A percentile compares a stretch with the other conserved stretches of the same genome.
Evolutionary conservation across 1,284 basidiomycete genomes (phyloP).

Genomic region (Athelia sp.): DNA sequence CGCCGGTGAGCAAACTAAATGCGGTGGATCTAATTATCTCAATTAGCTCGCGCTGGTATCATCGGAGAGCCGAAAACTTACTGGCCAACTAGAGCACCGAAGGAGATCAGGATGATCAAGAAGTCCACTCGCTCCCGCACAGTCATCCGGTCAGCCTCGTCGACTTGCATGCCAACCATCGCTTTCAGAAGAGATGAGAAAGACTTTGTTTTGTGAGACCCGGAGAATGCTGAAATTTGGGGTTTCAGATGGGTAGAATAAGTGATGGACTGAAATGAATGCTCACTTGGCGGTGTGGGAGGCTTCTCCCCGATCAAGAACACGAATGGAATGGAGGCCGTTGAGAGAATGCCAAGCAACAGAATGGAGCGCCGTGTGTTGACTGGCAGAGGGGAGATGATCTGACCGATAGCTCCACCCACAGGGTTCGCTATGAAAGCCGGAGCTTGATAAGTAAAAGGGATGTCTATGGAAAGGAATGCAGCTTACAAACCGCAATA

Average conservation of each 20-base stretch:
- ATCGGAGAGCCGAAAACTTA: too few relatives aligned
- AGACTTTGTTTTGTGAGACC: constrained; percentile 25
- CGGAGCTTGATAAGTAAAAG: neutral
- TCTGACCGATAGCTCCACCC: constrained; percentile 30
- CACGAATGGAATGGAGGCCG: constrained; percentile 25
- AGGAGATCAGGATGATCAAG: constrained; percentile 28
- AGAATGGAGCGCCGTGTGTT: constrained; percentile 28
- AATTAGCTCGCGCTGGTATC: too few relatives aligned
- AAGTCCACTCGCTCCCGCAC: constrained; percentile 37
- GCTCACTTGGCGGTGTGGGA: constrained; percentile 43
- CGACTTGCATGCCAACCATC: constrained; percentile 22
- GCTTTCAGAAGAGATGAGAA: constrained; percentile 31
- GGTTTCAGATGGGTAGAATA: too few relatives aligned
- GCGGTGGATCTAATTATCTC: neutral
- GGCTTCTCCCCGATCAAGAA: constrained; percentile 30
- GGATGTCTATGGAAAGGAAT: neutral
- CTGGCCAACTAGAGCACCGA: constrained; percentile 35
- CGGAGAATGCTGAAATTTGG: constrained; percentile 26
- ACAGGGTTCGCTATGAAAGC: constrained; percentile 28
- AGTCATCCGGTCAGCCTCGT: constrained; percentile 24
- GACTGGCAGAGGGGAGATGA: constrained; percentile 30
- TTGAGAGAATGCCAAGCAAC: constrained; percentile 34
- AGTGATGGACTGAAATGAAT: neutral
- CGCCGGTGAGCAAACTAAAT: constrained; percentile 35
- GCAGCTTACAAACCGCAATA: constrained; percentile 30